These are phyloP conservation scores for Gypsophila paniculata DNA, from an alignment of 179 eudicot species.

Conservation along the genomic window DNA sequence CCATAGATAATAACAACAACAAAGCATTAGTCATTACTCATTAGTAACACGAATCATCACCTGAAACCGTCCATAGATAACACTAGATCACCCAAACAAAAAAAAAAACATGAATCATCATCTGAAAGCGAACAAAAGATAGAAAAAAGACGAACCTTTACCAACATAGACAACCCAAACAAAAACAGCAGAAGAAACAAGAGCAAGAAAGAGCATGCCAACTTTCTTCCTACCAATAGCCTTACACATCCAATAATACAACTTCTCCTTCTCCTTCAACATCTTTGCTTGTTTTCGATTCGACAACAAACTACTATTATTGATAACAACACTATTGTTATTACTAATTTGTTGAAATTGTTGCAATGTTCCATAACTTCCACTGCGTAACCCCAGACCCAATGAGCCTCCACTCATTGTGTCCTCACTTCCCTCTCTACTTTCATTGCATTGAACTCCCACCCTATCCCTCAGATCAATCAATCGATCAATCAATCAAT, in stretches of 20 bases:
- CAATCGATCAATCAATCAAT: background rate
- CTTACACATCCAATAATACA: conserved; percentile 65
- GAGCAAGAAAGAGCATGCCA: conserved; percentile 83
- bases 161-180: conserved; percentile 74
- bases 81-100: too few species aligned
- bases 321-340: too few species aligned
- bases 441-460: conserved; percentile 39
- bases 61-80: too few species aligned
- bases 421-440: conserved; percentile 21
- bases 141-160: conserved; percentile 56
- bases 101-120: background rate
- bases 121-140: background rate
- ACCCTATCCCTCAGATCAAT: background rate
- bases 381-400: conserved; percentile 87
- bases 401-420: conserved; percentile 85
- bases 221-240: conserved; percentile 70
- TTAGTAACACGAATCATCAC: too few species aligned
- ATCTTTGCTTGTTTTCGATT: conserved; percentile 59
- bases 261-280: conserved; percentile 75
- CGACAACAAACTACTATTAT: conserved; percentile 40
- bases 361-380: conserved; percentile 85
- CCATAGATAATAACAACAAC: too few species aligned
- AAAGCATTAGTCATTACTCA: too few species aligned
- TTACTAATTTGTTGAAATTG: conserved; percentile 49
- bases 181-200: conserved; percentile 71